Base-by-base conservation (phyloP, 306 rosid genomes). In the Lablab purpureus region DNA sequence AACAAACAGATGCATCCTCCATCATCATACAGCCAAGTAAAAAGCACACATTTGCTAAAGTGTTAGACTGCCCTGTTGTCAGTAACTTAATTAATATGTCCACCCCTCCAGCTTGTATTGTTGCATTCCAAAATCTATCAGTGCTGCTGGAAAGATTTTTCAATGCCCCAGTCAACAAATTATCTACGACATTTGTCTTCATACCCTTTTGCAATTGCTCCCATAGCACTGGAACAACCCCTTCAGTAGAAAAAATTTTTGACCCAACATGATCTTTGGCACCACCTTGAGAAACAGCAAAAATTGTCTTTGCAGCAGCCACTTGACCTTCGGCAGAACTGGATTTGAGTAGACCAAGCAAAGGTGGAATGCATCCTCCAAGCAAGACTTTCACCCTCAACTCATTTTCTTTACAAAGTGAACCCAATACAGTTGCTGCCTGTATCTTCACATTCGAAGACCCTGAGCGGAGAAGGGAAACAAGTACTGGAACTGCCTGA, bases 401-500 rank as follows among this genome's bases (percentile, higher is more conserved):
- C 84, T 95, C 99, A 83, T 92, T 91, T 87, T 95, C 99, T 90
- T 90, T 88, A 73, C 99, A 95, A 47, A 95, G 91, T 81, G 97
- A 90, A 50, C 99, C 98, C 85, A 95, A 83, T 81, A 92, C 98
- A 82, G 96, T 91, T 58, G 99, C 96, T 84, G 99, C 98, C 85
- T 95, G 98, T 82, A 92, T 90, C 89, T 95, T 95, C 83, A 92
- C 97, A 80, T 88, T 93, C 80, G 87, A 83, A 36, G 98, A 91
- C 66, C 99, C 99, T 63, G 99, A 91, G 68, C 99, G 97, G 66
- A 95, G 98, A 85, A 95, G 98, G 91, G 99, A 91, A 85, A 95
- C 99, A 80, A 95, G 99, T 37, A 92, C 99, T 69, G 99, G 99
- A 84, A 95, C 99, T 79, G 99, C 99, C 82, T 95, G 99, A 82